These are phyloP conservation scores for Rubia yunnanensis DNA, from an alignment of 257 asterid genomes.

Conservation along the genomic window DNA sequence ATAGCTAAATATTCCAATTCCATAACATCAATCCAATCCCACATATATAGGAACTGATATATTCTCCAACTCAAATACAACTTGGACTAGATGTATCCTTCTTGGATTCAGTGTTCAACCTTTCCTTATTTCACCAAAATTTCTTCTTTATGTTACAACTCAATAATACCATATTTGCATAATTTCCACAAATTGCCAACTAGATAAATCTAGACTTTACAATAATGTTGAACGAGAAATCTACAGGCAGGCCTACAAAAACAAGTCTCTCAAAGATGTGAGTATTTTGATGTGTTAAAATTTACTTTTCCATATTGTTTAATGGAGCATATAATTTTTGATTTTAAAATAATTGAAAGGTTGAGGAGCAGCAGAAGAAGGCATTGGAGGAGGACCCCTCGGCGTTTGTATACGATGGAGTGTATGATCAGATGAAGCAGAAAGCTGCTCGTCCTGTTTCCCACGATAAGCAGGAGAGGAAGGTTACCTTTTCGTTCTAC, in stretches of 20 bases:
- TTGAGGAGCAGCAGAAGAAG: slow-evolving; percentile 87
- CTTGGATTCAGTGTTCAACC: too few relatives aligned
- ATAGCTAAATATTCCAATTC: too few relatives aligned
- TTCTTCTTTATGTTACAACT: too few relatives aligned
- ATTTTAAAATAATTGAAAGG: slow-evolving; percentile 20
- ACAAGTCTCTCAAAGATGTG: slow-evolving; percentile 70
- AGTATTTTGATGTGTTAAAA: slow-evolving; percentile 10
- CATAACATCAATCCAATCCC: too few relatives aligned
- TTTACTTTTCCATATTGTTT: slow-evolving; percentile 6
- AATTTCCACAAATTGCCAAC: too few relatives aligned
- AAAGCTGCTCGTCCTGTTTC: slow-evolving; percentile 53
- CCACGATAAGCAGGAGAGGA: slow-evolving; percentile 58
- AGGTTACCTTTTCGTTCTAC: slow-evolving; percentile 28
- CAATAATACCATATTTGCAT: too few relatives aligned
- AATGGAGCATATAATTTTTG: neutral
- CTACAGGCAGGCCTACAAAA: slow-evolving; percentile 74
- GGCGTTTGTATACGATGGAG: slow-evolving; percentile 89
- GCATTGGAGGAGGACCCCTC: slow-evolving; percentile 87
- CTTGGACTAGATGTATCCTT: too few relatives aligned
- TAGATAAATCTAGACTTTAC: too few relatives aligned
- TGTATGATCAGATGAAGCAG: slow-evolving; percentile 81
- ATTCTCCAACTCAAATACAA: too few relatives aligned
- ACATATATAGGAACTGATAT: too few relatives aligned
- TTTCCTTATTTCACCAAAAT: too few relatives aligned
- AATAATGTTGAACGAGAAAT: slow-evolving; percentile 70